phyloP scores from a whole-genome alignment of 495 filamentous ascomycete species.

The Neurospora sp. region DNA sequence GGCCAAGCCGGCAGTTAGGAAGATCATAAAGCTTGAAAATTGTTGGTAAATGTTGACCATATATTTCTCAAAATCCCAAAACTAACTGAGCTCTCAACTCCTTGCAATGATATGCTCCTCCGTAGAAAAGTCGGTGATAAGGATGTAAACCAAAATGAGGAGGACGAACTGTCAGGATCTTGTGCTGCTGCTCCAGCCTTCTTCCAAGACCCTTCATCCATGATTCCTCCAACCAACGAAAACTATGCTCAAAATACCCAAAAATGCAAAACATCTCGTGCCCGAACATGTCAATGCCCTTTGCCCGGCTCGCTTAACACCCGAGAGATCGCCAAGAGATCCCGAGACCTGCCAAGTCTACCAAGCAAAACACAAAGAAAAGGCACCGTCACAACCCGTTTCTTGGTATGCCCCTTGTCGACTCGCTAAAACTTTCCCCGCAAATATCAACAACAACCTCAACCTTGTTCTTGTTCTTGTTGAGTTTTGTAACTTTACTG shows the following conservation, averaged over 20 bases:
- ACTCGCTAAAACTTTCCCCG: not conserved
- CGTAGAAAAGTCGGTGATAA: not conserved
- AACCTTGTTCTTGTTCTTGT: not conserved
- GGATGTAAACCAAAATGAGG: not conserved
- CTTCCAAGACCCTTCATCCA: not conserved
- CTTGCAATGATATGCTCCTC: not conserved
- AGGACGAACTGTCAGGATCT: not conserved
- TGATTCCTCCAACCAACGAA: not conserved
- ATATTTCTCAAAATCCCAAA: not conserved
- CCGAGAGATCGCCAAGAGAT: not conserved
- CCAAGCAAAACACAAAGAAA: not conserved
- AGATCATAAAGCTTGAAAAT: not conserved
- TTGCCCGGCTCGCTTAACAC: not conserved
- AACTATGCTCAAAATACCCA: not conserved
- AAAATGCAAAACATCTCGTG: not conserved
- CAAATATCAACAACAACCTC: not conserved
- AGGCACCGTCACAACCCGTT: not conserved
- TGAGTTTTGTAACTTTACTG: not conserved
- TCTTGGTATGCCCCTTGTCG: not conserved
- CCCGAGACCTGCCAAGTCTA: not conserved
- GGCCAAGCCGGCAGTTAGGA: not conserved
- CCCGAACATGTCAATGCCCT: not conserved
- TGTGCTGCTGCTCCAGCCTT: not conserved
- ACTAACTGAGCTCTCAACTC: not conserved
- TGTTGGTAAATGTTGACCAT: not conserved